Percentiles rank a stretch among this genome's conserved stretches.
Evolutionary conservation across 2,329 filamentous ascomycete species (phyloP).

Genomic region (Paracamarosporium sp.): DNA sequence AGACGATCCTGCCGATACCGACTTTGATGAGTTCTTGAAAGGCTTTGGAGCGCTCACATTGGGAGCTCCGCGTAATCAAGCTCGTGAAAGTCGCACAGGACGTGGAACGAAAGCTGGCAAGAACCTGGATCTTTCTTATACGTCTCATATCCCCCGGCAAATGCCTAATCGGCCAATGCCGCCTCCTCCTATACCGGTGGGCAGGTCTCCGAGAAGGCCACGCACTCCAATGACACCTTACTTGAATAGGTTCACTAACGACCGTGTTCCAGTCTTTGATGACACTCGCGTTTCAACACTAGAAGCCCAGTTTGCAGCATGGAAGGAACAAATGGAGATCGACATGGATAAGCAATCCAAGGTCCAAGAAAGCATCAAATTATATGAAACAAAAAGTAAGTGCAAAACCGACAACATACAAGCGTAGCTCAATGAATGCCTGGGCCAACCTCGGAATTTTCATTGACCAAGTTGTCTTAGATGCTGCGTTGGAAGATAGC

Average conservation of each 20-base stretch:
- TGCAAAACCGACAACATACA: conserved; percentile 13
- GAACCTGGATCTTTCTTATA: conserved; percentile 29
- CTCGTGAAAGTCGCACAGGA: conserved; percentile 27
- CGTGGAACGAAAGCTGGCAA: conserved; percentile 37
- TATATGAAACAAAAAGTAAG: conserved; percentile 78
- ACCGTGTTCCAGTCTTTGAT: conserved; percentile 75
- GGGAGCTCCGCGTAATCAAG: conserved; percentile 26
- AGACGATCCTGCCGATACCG: conserved; percentile 38
- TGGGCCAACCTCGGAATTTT: neutral
- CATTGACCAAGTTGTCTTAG: conserved; percentile 40
- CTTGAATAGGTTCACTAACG: conserved; percentile 78
- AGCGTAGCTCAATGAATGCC: neutral
- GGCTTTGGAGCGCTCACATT: conserved; percentile 33
- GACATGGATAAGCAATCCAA: conserved; percentile 72
- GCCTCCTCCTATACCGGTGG: conserved; percentile 25
- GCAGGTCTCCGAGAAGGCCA: conserved; percentile 16
- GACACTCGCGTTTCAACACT: conserved; percentile 78
- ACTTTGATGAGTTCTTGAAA: conserved; percentile 34
- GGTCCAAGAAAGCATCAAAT: conserved; percentile 75
- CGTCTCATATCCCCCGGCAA: conserved; percentile 32
- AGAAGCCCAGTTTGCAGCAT: conserved; percentile 72
- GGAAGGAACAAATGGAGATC: conserved; percentile 75
- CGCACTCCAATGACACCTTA: conserved; percentile 57
- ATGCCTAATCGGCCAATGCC: conserved; percentile 26
- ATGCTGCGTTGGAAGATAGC: conserved; percentile 62